A percentile compares a stretch with the other conserved stretches of the same genome.
Conservation (phyloP, 495 filamentous ascomycete species). For the Podospora tetraspora region DNA sequence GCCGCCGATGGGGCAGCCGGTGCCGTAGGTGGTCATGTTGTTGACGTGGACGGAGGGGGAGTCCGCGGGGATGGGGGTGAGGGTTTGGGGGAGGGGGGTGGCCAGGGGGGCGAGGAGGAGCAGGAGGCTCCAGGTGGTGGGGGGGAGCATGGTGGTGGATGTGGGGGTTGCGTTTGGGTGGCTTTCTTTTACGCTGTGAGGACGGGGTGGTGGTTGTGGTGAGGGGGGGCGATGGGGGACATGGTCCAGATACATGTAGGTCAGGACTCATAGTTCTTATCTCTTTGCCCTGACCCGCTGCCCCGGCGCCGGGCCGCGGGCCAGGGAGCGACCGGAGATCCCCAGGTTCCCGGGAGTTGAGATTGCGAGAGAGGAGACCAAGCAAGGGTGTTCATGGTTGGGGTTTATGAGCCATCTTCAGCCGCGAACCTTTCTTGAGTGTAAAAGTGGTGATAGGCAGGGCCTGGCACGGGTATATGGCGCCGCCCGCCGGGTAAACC, state of each 20-base stretch:
- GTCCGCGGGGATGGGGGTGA: neutral
- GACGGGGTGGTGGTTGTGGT: neutral
- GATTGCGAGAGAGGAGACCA: neutral
- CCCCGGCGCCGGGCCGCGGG: too few species aligned
- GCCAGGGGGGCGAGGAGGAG: neutral
- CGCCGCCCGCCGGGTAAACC: neutral
- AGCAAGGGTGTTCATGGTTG: neutral
- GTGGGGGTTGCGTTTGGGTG: neutral
- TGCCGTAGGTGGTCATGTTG: slow-evolving; percentile 22
- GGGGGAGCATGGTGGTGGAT: neutral
- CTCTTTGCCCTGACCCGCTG: neutral
- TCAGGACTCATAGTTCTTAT: neutral
- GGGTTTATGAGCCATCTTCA: neutral
- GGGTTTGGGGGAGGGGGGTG: neutral
- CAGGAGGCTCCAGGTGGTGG: neutral
- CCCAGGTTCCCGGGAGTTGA: neutral
- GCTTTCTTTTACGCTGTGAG: too few species aligned
- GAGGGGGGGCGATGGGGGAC: neutral
- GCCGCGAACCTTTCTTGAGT: neutral
- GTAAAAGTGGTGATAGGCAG: neutral
- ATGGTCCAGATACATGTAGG: too few species aligned
- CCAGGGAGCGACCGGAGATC: neutral
- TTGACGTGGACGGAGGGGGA: slow-evolving; percentile 9
- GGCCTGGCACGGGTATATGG: neutral
- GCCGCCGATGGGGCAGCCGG: slow-evolving; percentile 25